Conservation (phyloP, 371 early-diverging fungal genomes). For the Apophysomyces elegans region DNA sequence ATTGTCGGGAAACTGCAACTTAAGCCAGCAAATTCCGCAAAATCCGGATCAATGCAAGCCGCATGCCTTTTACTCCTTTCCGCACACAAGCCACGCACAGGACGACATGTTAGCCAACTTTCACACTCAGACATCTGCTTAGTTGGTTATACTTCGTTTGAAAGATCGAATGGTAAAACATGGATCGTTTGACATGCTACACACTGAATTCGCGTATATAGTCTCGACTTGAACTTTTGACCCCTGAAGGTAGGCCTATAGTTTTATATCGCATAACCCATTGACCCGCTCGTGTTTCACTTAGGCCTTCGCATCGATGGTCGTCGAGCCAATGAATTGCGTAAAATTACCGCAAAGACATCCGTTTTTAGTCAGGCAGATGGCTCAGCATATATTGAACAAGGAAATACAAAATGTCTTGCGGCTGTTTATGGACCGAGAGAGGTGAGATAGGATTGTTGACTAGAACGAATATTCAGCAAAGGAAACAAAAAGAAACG, state of each 20-base stretch:
- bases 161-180: not conserved
- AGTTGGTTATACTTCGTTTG: not conserved
- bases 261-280: not conserved
- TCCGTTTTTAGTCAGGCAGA: slow-evolving; percentile 85
- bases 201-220: slow-evolving; percentile 21
- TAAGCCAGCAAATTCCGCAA: not conserved
- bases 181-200: not conserved
- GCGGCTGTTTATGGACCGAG: slow-evolving; percentile 94
- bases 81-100: not conserved
- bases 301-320: slow-evolving; percentile 93
- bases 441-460: slow-evolving; percentile 59
- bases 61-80: not conserved
- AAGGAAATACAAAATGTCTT: slow-evolving; percentile 94
- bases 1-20: no score
- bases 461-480: not conserved
- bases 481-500: not conserved
- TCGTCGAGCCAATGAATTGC: slow-evolving; percentile 87
- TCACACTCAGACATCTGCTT: not conserved
- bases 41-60: not conserved
- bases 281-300: not conserved
- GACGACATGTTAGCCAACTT: not conserved
- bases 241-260: slow-evolving; percentile 59
- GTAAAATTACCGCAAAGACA: slow-evolving; percentile 81
- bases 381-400: slow-evolving; percentile 94
- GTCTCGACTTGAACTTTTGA: slow-evolving; percentile 69